Evolutionary conservation across 441 rosid species (phyloP), one percentile per base, ranked within the genome.

Genomic region (Populus tomentosa): DNA sequence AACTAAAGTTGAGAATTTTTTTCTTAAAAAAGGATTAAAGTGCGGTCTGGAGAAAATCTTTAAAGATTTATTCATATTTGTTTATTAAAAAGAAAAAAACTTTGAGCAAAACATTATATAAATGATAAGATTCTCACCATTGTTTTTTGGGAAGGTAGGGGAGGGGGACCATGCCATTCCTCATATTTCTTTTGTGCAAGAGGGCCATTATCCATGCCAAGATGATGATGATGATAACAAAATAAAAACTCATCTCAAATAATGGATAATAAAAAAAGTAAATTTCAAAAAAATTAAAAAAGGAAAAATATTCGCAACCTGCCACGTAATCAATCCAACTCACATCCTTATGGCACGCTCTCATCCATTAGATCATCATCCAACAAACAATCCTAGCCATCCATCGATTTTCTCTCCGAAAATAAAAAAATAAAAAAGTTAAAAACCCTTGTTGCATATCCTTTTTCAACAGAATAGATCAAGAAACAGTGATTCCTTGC

Each of bases 281-380:
- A 81, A 83, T 81, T 79, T 77, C 53, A 7, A 13, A 2, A 20
- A 28, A 50, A 38, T 3, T 11, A 28, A n/a, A 42, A 16, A 4
- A 18, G 2, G 8, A 53, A 16, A 53, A 70, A n/a, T n/a, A 75
- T 66, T 9, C 14, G 35, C 21, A 6, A 0, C 6, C 5, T 38
- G 73, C 85, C 86, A 80, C 73, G 82, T 81, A 80, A 79, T 67
- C 72, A 1, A 76, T 84, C 83, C 13, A 6, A 4, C 46, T 64
- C 23, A 63, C 68, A 6, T 4, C 40, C 38, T 69, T 26, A 76
- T 9, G 32, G 28, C 9, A n/a, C 68, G 73, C 16, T 21, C 11
- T 46, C 33, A 61, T 36, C 79, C 79, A 50, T 80, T 32, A 1
- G 85, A 75, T 82, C 23, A 5, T 68, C 77, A 75, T 82, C 81